Evolutionary conservation across 257 asterid genomes (phyloP), one percentile per base, ranked within the genome.

Genomic region (Echium plantagineum): DNA sequence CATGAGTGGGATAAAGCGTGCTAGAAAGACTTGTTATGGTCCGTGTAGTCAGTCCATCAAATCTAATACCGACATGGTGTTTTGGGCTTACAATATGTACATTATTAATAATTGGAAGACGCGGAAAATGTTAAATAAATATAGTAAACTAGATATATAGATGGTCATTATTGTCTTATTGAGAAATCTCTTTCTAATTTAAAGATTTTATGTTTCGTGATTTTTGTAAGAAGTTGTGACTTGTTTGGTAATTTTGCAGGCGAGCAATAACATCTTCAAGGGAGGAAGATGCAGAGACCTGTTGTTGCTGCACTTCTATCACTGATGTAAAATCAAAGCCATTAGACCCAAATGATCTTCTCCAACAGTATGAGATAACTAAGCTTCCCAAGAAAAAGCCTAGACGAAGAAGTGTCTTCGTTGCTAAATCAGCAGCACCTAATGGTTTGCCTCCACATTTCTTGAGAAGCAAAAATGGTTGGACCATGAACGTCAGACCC

Each of bases 191-290:
- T 24, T 24, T 24, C 26, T 24, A 24, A 24, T 24, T 24, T 24
- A 3, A 24, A 24, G 26, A 24, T 24, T 24, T 24, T 24, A 3
- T 24, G 26, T 24, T 24, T 24, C 3, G 26, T 24, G 26, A 24
- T 24, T 24, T 24, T 24, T 24, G 3, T 24, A 24, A 24, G 2
- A 24, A 24, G 26, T 24, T 24, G 26, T 24, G 26, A 24, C 26
- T 24, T 24, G 26, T 24, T 24, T 24, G 26, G 21, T 52, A 17
- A 16, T 16, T 65, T 32, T 68, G 3, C 75, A 85, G 90, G 68
- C 66, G 83, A 69, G 90, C 84, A 6, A 67, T 59, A 55, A 70
- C 80, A 17, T 83, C 86, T 68, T 85, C 90, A 6, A 75, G 30
- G 19, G 88, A 80, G 66, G 94, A 80, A 26, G 88, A 79, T 15